Base-by-base conservation (phyloP, 164 flowering plant genomes). In the Aristolochia fimbriata region DNA sequence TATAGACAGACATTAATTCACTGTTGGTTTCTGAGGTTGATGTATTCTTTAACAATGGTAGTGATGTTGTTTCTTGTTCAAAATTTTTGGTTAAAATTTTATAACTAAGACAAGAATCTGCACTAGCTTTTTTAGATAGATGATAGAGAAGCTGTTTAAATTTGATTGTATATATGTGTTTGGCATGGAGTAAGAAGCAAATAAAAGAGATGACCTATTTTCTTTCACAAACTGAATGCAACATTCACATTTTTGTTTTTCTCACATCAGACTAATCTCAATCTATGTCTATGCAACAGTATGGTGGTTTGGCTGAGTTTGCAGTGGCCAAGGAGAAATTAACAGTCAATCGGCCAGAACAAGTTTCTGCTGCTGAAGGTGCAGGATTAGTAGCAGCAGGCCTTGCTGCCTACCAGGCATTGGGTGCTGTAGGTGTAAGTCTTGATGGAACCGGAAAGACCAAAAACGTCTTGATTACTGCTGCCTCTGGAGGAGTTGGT, bases 401-500 rank as follows among this genome's bases (percentile, higher is more conserved):
- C 31, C 65, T 73, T 15, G 73, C 79, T 27, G 81, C 81, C 11
- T 69, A 52, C 51, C 70, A 71, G 27, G 70, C 76, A 37, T 70
- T 78, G 47, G 68, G 69, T n/a, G 52, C 69, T 5, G 70, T 60
- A 0, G 77, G 76, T 12, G 19, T 78, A 47, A 73, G 71, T 41
- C 74, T 78, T 9, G 76, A 76, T 9, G 47, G 56, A 37, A 65
- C 49, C 25, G 72, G 64, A n/a, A 68, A 71, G 11, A 46, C 0
- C 23, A 60, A 65, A 47, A 76, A 76, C 57, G 59, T 78, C 48
- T 67, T 78, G 12, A 24, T 78, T 47, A 78, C 77, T 8, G 77
- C 76, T 51, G 81, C 76, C 15, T 78, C 81, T 1, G 81, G 79
- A 15, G 79, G 81, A 14, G 77, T 78, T 0, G 81, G 81, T 2